Evolutionary conservation across 441 rosid species (phyloP), one percentile per base, ranked within the genome.

Genomic region (Gossypium davidsonii): DNA sequence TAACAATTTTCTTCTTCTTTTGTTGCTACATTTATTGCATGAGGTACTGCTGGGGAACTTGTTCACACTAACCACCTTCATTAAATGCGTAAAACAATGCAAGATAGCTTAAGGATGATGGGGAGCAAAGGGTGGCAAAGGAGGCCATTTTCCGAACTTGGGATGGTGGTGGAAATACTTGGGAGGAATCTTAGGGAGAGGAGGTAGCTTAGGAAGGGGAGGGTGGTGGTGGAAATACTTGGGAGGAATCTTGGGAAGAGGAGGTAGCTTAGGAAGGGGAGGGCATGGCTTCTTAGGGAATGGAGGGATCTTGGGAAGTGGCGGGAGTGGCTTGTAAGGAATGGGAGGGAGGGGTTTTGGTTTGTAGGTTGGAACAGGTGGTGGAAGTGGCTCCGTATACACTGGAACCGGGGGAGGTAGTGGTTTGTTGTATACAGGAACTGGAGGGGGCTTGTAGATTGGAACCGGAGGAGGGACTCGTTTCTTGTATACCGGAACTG

Each of bases 121-220:
- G 46, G 91, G 77, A 59, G 85, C 62, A 42, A 26, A 59, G 14
- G 87, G 86, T 11, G 85, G 82, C n/a, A 82, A 44, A 70, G 90
- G 87, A 78, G 89, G 94, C 85, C 82, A 84, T 46, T 89, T 83
- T 20, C 88, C 89, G 71, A 84, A 86, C 79, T 86, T 83, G 58
- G 91, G 91, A 74, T 85, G 85, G 78, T 80, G 79, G 77, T 79
- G 34, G 34, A 28, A 28, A 28, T 28, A 28, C 34, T 28, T 28
- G 34, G 34, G 34, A 28, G 34, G 34, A 28, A 28, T 28, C 34
- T 28, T 28, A 28, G 34, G 34, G 34, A 28, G 34, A 28, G 34
- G 34, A 28, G 34, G 34, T 4, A 28, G 34, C 34, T 4, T 28
- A 28, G 34, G 34, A 28, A 28, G 34, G 6, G 34, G 34, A 4